Evolutionary conservation across 2,329 filamentous ascomycete genomes (phyloP).

Genomic region (Xylaria sp.): DNA sequence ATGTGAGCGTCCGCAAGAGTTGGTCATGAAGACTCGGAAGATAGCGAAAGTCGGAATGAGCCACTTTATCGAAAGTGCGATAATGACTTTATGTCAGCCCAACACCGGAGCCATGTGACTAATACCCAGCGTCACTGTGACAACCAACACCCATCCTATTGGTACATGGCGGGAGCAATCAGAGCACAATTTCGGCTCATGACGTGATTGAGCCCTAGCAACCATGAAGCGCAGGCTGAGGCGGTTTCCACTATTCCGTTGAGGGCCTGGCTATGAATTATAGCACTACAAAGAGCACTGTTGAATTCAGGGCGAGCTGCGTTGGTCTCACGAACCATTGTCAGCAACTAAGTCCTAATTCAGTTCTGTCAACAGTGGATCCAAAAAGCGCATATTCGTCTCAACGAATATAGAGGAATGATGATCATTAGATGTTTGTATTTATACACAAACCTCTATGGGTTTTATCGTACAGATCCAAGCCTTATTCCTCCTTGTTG

Average conservation of each 20-base stretch:
- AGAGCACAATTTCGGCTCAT: not conserved
- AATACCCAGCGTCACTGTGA: not conserved
- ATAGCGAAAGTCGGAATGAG: not conserved
- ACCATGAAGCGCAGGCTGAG: not conserved
- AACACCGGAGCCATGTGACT: not conserved
- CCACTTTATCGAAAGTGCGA: not conserved
- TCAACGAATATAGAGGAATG: not conserved
- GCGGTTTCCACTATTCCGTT: not conserved
- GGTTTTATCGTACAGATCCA: slow-evolving; percentile 31
- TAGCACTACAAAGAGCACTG: not conserved
- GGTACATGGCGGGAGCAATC: not conserved
- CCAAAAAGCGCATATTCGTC: not conserved
- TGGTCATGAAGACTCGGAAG: too few species aligned
- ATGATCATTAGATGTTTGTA: slow-evolving; percentile 31
- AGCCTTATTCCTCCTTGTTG: slow-evolving; percentile 22
- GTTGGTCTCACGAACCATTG: not conserved
- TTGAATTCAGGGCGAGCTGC: not conserved
- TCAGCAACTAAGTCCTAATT: not conserved
- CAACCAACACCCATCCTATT: not conserved
- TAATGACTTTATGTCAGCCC: not conserved
- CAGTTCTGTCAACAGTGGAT: not conserved
- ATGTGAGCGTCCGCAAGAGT: too few species aligned
- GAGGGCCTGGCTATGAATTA: not conserved
- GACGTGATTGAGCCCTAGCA: too few species aligned
- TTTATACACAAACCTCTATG: slow-evolving; percentile 40